Evolutionary conservation across 805 yeast genomes (phyloP).

Genomic region (Scheffersomyces amazonensis): DNA sequence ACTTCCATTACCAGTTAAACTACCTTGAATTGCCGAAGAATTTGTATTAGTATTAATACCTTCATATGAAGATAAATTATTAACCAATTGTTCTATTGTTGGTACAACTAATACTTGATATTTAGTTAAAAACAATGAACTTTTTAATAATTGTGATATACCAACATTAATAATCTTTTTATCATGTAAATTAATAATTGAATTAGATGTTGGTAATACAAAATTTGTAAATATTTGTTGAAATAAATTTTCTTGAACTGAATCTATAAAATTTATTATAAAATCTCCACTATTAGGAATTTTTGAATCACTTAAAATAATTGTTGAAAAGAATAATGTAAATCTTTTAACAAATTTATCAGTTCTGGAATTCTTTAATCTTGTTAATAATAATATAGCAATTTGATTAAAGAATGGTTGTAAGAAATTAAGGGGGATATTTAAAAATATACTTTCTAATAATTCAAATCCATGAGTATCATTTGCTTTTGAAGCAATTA

Average conservation of each 20-base stretch:
- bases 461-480: conserved; percentile 85
- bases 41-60: conserved; percentile 16
- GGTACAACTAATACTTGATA: conserved; percentile 21
- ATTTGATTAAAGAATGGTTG: conserved; percentile 64
- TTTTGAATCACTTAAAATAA: background rate
- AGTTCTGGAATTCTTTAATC: conserved; percentile 78
- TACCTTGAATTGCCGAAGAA: conserved; percentile 12
- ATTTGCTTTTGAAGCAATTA: conserved; percentile 79
- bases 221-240: conserved; percentile 48
- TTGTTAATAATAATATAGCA: conserved; percentile 70
- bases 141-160: conserved; percentile 38
- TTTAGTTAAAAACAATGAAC: conserved; percentile 9
- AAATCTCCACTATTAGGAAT: conserved; percentile 39
- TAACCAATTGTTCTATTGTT: conserved; percentile 30
- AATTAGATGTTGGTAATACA: conserved; percentile 50
- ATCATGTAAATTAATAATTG: conserved; percentile 50
- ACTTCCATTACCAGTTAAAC: conserved; percentile 13
- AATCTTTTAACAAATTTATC: conserved; percentile 76
- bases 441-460: conserved; percentile 62
- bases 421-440: conserved; percentile 50
- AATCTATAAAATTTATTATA: conserved; percentile 62
- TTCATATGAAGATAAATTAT: conserved; percentile 24
- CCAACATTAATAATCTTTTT: conserved; percentile 56
- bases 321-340: conserved; percentile 47
- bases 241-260: conserved; percentile 63